Conservation (phyloP, 2,329 filamentous ascomycete genomes). For the Dactylellina haptotyla region DNA sequence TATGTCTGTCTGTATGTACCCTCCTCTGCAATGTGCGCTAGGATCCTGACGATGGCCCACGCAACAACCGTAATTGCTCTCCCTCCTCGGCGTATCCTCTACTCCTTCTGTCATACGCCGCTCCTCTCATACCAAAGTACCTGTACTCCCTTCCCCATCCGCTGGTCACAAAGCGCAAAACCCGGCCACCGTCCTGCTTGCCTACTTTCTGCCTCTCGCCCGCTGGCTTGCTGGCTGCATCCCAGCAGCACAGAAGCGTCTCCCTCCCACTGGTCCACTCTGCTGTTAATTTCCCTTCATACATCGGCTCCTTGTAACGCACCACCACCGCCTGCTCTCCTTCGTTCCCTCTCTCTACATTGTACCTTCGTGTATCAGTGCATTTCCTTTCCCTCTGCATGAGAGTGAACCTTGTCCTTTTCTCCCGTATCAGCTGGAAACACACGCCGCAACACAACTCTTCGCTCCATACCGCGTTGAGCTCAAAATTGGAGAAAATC, state of each 20-base stretch:
- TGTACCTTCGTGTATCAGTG: slow-evolving; percentile 1
- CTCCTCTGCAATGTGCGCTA: not conserved
- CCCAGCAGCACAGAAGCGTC: too few relatives aligned
- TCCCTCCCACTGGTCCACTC: too few relatives aligned
- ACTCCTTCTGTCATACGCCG: not conserved
- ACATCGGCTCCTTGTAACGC: too few relatives aligned
- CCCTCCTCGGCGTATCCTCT: too few relatives aligned
- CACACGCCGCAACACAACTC: not conserved
- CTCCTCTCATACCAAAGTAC: not conserved
- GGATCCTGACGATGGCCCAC: not conserved
- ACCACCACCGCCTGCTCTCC: not conserved
- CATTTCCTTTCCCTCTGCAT: not conserved
- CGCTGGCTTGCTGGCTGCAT: too few relatives aligned
- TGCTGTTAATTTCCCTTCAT: too few relatives aligned
- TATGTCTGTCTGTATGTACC: not conserved
- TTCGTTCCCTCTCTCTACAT: not conserved
- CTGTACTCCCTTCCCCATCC: not conserved
- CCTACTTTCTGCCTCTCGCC: too few relatives aligned
- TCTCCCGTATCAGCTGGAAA: slow-evolving; percentile 11
- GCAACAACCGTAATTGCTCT: not conserved
- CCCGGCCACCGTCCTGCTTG: too few relatives aligned
- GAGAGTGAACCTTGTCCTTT: not conserved
- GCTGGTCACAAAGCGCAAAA: not conserved
- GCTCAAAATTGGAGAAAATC: slow-evolving; percentile 34
- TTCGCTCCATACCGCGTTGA: slow-evolving; percentile 12